phyloP scores from a whole-genome alignment of 2,329 filamentous ascomycete species.

The Chaetomiaceae sp. region DNA sequence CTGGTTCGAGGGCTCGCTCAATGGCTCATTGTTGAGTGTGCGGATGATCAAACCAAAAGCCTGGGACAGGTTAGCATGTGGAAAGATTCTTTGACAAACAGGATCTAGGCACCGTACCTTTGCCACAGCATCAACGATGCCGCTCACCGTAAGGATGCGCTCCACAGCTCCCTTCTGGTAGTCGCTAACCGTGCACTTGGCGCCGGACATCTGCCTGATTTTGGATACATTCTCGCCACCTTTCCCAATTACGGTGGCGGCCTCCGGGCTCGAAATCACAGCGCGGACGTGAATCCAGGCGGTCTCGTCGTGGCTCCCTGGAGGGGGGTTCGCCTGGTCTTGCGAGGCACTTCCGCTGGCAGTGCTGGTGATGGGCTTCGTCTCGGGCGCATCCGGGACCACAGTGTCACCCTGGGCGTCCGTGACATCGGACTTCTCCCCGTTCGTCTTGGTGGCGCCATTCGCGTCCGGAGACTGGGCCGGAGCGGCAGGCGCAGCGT shows the following conservation, averaged over 20 bases:
- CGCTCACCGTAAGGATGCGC: slow-evolving; percentile 94
- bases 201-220: slow-evolving; percentile 89
- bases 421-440: slow-evolving; percentile 43
- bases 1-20: slow-evolving; percentile 79
- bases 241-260: slow-evolving; percentile 96
- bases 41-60: slow-evolving; percentile 97
- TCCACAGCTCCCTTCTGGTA: slow-evolving; percentile 96
- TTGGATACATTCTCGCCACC: slow-evolving; percentile 97
- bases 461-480: slow-evolving; percentile 41
- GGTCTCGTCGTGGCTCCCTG: slow-evolving; percentile 73
- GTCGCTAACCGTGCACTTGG: slow-evolving; percentile 98
- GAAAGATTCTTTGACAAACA: no score
- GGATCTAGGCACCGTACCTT: slow-evolving; percentile 62
- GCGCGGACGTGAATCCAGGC: slow-evolving; percentile 96
- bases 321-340: slow-evolving; percentile 39
- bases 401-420: slow-evolving; percentile 63
- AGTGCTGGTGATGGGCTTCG: slow-evolving; percentile 41
- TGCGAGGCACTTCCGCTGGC: slow-evolving; percentile 36
- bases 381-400: slow-evolving; percentile 57
- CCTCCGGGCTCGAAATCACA: slow-evolving; percentile 94
- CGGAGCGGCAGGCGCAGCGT: slow-evolving; percentile 23
- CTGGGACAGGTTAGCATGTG: slow-evolving; percentile 42
- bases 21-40: slow-evolving; percentile 93
- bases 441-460: slow-evolving; percentile 45
- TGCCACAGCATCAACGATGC: slow-evolving; percentile 89